Conservation (phyloP, 768 basidiomycete species). For the Trametes sanguinea region DNA sequence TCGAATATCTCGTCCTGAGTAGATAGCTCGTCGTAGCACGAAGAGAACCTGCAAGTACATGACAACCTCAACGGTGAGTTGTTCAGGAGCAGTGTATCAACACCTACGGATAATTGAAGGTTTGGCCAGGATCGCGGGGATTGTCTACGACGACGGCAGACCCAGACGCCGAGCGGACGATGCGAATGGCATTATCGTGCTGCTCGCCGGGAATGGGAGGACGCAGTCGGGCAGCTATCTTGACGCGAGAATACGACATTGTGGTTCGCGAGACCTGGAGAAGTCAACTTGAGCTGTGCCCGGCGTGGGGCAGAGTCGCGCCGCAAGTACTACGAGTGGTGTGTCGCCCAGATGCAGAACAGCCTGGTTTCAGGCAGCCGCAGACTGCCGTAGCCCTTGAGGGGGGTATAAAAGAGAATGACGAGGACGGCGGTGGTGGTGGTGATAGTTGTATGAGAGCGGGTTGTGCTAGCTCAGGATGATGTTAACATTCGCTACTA, state of each 20-base stretch:
- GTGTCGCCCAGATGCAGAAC: too few species aligned
- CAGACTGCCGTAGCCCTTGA: too few species aligned
- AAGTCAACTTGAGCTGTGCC: too few species aligned
- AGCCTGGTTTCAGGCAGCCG: too few species aligned
- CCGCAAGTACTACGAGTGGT: too few species aligned
- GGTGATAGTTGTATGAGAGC: too few species aligned
- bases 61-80: background rate
- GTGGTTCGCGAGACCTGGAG: too few species aligned
- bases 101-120: constrained; percentile 78
- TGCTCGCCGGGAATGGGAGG: constrained; percentile 63
- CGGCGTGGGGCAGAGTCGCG: too few species aligned
- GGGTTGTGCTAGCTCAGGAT: too few species aligned
- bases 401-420: too few species aligned
- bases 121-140: constrained; percentile 64
- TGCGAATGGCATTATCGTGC: constrained; percentile 60
- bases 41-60: constrained; percentile 55
- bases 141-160: constrained; percentile 66
- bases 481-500: too few species aligned
- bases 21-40: constrained; percentile 70
- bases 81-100: background rate
- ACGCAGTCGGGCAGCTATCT: constrained; percentile 71
- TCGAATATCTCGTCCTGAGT: constrained; percentile 78
- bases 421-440: too few species aligned
- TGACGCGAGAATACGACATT: constrained; percentile 47
- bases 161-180: constrained; percentile 44